These are phyloP conservation scores for Malus fusca DNA, from an alignment of 306 rosid genomes.

Conservation along the genomic window DNA sequence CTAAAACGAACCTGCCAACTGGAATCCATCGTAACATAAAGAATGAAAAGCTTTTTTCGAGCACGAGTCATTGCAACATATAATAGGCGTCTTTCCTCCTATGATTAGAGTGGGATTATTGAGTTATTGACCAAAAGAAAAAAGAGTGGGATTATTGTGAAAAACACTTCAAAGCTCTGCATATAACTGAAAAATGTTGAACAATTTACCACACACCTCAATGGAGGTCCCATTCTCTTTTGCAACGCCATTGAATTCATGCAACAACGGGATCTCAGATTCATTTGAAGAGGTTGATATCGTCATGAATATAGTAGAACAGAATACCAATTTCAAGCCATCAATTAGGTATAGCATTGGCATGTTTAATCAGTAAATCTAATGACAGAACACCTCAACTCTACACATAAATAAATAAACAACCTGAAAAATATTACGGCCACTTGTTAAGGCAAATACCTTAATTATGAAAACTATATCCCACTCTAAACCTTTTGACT, in stretches of 20 bases:
- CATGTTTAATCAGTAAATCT: background rate
- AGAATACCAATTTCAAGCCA: background rate
- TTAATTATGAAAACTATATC: slow-evolving; percentile 88
- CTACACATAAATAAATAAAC: background rate
- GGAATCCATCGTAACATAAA: slow-evolving; percentile 64
- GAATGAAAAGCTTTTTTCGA: slow-evolving; percentile 59
- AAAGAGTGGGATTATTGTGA: slow-evolving; percentile 1
- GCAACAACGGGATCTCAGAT: slow-evolving; percentile 79
- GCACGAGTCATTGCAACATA: slow-evolving; percentile 99
- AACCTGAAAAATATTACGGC: background rate
- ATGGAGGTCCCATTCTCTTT: slow-evolving; percentile 60
- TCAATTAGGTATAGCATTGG: background rate
- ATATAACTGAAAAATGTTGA: too few species aligned
- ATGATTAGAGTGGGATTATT: slow-evolving; percentile 13
- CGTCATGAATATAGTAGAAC: background rate
- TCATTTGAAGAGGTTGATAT: slow-evolving; percentile 16
- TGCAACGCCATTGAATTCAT: slow-evolving; percentile 53
- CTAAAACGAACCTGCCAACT: slow-evolving; percentile 69
- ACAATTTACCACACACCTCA: slow-evolving; percentile 37
- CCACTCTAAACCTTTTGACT: slow-evolving; percentile 99
- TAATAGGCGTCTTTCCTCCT: slow-evolving; percentile 91
- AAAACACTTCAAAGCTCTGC: slow-evolving; percentile 41
- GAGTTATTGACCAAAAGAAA: background rate
- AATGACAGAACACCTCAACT: background rate
- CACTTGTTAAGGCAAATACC: slow-evolving; percentile 35